phyloP scores from a whole-genome alignment of 1,139 yeast genomes.

The Petasospora fabianii region DNA sequence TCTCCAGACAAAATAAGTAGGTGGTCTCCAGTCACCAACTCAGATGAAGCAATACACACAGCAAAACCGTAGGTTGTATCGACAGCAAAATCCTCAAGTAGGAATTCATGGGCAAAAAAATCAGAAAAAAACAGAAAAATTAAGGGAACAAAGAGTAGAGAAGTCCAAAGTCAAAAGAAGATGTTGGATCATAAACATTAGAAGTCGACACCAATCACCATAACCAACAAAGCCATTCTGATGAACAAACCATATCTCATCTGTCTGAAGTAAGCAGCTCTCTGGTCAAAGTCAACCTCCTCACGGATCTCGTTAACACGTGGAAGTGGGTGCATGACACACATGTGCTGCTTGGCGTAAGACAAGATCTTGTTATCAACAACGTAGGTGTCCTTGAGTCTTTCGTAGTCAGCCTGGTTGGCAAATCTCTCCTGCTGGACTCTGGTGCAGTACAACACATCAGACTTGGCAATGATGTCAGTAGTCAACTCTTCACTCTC shows the following conservation, averaged over 20 bases:
- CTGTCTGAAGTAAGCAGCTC: conserved; percentile 99
- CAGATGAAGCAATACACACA: neutral
- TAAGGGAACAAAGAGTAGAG: neutral
- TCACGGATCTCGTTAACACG: conserved; percentile 94
- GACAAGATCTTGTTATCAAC: conserved; percentile 90
- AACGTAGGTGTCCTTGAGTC: conserved; percentile 86
- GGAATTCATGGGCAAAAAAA: neutral
- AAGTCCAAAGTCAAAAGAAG: too few species aligned
- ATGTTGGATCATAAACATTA: conserved; percentile 12
- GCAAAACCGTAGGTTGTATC: too few species aligned
- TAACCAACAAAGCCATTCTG: conserved; percentile 97
- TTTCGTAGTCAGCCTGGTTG: conserved; percentile 70
- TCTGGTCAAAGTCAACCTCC: conserved; percentile 98
- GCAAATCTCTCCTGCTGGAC: conserved; percentile 95
- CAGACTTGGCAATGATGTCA: conserved; percentile 83
- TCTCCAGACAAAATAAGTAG: conserved; percentile 4
- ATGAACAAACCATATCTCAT: conserved; percentile 97
- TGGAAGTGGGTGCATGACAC: conserved; percentile 98
- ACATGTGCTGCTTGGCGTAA: conserved; percentile 96
- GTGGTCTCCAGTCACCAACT: conserved; percentile 10
- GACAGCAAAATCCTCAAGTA: neutral
- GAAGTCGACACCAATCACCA: conserved; percentile 89
- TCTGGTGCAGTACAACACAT: conserved; percentile 96
- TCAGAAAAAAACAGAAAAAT: neutral
- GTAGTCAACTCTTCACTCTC: conserved; percentile 79